These are phyloP conservation scores for Pisolithus sp. DNA, from an alignment of 768 basidiomycete genomes.

Conservation along the genomic window DNA sequence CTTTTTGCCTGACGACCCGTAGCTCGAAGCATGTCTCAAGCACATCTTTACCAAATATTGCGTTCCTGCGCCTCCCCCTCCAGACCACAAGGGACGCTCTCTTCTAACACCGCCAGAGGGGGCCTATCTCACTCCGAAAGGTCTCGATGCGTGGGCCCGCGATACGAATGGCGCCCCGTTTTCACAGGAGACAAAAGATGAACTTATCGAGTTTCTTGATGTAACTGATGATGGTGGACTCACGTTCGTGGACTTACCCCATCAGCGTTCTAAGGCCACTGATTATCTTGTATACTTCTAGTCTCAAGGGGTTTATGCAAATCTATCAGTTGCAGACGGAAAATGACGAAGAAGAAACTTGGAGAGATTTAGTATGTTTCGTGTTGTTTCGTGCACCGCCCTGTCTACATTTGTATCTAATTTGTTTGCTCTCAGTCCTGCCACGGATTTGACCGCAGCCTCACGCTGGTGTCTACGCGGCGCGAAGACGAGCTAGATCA, in stretches of 20 bases:
- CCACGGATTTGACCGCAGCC: slow-evolving; percentile 69
- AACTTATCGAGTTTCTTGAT: slow-evolving; percentile 71
- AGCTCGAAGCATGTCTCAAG: slow-evolving; percentile 65
- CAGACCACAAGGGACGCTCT: slow-evolving; percentile 14
- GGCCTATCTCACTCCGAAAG: slow-evolving; percentile 54
- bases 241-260: slow-evolving; percentile 45
- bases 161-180: slow-evolving; percentile 85
- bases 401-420: not conserved
- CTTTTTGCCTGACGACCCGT: not conserved
- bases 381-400: not conserved
- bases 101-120: slow-evolving; percentile 43
- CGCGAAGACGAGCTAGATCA: slow-evolving; percentile 41
- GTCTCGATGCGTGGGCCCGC: slow-evolving; percentile 66
- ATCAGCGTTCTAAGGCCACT: not conserved
- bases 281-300: slow-evolving; percentile 18
- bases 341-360: slow-evolving; percentile 79
- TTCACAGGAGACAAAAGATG: slow-evolving; percentile 68
- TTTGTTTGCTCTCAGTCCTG: slow-evolving; percentile 40
- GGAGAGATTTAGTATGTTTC: slow-evolving; percentile 64
- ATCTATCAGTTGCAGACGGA: slow-evolving; percentile 83
- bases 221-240: slow-evolving; percentile 63
- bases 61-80: slow-evolving; percentile 32
- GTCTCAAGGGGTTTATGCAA: slow-evolving; percentile 76
- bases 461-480: slow-evolving; percentile 52
- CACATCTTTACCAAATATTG: slow-evolving; percentile 81